phyloP scores from a whole-genome alignment of 75 land plant species.

The Picea sitchensis region DNA sequence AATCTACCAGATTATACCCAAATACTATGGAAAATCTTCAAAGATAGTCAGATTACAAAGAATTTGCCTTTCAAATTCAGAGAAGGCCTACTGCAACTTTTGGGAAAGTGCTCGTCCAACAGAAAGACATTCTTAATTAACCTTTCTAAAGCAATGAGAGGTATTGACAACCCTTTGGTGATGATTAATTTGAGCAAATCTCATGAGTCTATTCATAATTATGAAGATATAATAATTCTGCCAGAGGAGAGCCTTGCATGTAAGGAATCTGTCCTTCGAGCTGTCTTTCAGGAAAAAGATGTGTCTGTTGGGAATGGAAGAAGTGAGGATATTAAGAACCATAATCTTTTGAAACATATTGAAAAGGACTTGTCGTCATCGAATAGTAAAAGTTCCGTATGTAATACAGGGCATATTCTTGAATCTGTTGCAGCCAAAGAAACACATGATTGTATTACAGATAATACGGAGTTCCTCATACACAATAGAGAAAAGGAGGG shows the following conservation, averaged over 20 bases:
- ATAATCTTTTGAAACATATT: background rate
- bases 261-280: background rate
- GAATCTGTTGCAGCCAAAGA: too few species aligned
- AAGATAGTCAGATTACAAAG: background rate
- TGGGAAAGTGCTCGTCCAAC: background rate
- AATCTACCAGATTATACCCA: background rate
- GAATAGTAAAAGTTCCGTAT: too few species aligned
- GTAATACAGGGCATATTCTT: too few species aligned
- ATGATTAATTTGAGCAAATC: background rate
- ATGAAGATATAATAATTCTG: background rate
- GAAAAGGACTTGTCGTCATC: too few species aligned
- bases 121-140: background rate
- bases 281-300: background rate
- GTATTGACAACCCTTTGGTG: constrained; percentile 6
- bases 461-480: too few species aligned
- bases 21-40: background rate
- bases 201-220: background rate
- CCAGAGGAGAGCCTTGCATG: background rate
- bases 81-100: background rate
- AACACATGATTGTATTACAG: too few species aligned
- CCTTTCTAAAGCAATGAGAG: background rate
- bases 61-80: background rate
- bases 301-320: background rate
- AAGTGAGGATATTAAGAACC: background rate
- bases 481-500: too few species aligned